Conservation (phyloP, 1,139 yeast species). For the Zygotorulaspora mrakii region DNA sequence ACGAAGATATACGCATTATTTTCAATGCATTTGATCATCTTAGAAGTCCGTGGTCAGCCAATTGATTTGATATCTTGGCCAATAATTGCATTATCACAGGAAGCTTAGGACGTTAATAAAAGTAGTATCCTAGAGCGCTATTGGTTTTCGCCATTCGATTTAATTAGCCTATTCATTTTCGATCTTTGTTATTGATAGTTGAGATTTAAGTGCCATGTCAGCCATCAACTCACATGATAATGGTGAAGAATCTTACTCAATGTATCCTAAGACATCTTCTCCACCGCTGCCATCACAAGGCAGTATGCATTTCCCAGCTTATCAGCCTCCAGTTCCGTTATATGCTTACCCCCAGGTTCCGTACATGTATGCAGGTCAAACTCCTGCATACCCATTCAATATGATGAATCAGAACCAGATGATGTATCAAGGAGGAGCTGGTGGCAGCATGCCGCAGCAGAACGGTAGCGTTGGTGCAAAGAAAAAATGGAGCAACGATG, state of each 20-base stretch:
- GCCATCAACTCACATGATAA: slow-evolving; percentile 22
- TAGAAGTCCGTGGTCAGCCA: slow-evolving; percentile 1
- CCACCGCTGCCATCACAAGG: slow-evolving; percentile 34
- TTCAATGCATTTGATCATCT: background rate
- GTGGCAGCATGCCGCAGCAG: slow-evolving; percentile 18
- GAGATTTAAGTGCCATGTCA: slow-evolving; percentile 10
- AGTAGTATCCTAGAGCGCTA: too few relatives aligned
- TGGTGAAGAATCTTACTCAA: slow-evolving; percentile 35
- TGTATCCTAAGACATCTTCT: slow-evolving; percentile 35
- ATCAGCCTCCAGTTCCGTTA: slow-evolving; percentile 34
- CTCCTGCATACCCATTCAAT: slow-evolving; percentile 31
- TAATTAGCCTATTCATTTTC: slow-evolving; percentile 1
- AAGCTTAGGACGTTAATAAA: background rate
- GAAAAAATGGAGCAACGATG: slow-evolving; percentile 18
- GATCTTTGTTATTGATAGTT: background rate
- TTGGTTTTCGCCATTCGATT: too few relatives aligned
- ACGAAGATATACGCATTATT: background rate
- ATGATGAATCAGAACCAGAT: slow-evolving; percentile 33
- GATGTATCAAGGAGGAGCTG: slow-evolving; percentile 23
- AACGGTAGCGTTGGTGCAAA: slow-evolving; percentile 16
- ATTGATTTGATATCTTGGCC: slow-evolving; percentile 4
- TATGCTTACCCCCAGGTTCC: slow-evolving; percentile 32
- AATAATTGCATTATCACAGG: background rate
- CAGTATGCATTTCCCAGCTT: slow-evolving; percentile 33
- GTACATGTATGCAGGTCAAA: slow-evolving; percentile 33